Evolutionary conservation across 164 flowering plant genomes (phyloP).

Genomic region (Dillenia suffruticosa): DNA sequence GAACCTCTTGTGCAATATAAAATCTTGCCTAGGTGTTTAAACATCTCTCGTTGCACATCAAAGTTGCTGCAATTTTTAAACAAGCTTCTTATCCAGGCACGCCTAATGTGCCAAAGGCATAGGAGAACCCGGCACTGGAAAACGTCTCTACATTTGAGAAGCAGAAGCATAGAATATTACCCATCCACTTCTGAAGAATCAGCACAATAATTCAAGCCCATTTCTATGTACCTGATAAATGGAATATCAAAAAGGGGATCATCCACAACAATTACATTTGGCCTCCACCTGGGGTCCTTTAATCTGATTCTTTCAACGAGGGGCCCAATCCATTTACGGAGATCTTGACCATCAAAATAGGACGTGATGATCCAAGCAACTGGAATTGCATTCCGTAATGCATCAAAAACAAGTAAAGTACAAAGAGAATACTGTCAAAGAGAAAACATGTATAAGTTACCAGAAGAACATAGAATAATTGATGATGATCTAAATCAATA

Average conservation of each 20-base stretch:
- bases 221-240: constrained; percentile 25
- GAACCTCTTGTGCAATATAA: constrained; percentile 35
- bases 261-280: constrained; percentile 36
- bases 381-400: constrained; percentile 48
- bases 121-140: constrained; percentile 46
- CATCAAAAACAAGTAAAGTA: constrained; percentile 45
- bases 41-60: constrained; percentile 48
- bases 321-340: constrained; percentile 33
- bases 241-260: constrained; percentile 36
- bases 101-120: constrained; percentile 53
- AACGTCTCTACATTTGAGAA: constrained; percentile 31
- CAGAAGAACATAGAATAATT: not conserved
- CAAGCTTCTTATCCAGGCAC: constrained; percentile 41
- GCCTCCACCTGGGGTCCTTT: constrained; percentile 49
- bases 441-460: not conserved
- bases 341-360: constrained; percentile 22
- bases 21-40: constrained; percentile 40
- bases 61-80: constrained; percentile 41
- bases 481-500: not conserved
- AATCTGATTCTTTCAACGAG: constrained; percentile 35
- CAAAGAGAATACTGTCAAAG: constrained; percentile 36
- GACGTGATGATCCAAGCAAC: constrained; percentile 57
- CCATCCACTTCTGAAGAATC: not conserved
- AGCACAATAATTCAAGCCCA: not conserved
- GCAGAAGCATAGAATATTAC: not conserved